Percentiles rank a stretch among this genome's conserved stretches.
Conservation (phyloP, 345 rosid species). For the Brassica napus region Da-Ae NC_063449.1:33991501-33992000, state of each 20-base stretch:
- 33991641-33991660: background rate
- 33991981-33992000: background rate
- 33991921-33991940: background rate
- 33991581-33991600: background rate
- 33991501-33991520: too few relatives aligned
- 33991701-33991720: background rate
- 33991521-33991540: too few relatives aligned
- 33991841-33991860: background rate
- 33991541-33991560: too few relatives aligned
- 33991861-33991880: background rate
- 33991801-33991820: background rate
- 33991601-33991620: background rate
- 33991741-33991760: background rate
- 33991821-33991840: background rate
- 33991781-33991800: background rate
- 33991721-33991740: background rate
- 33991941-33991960: background rate
- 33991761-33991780: background rate
- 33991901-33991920: background rate
- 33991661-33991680: background rate
- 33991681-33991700: background rate
- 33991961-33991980: background rate
- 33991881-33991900: background rate
- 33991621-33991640: background rate
- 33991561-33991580: background rate